A percentile compares a stretch with the other conserved stretches of the same genome.
phyloP scores from a whole-genome alignment of 179 eudicot genomes.

The Beta macrorhiza region DNA sequence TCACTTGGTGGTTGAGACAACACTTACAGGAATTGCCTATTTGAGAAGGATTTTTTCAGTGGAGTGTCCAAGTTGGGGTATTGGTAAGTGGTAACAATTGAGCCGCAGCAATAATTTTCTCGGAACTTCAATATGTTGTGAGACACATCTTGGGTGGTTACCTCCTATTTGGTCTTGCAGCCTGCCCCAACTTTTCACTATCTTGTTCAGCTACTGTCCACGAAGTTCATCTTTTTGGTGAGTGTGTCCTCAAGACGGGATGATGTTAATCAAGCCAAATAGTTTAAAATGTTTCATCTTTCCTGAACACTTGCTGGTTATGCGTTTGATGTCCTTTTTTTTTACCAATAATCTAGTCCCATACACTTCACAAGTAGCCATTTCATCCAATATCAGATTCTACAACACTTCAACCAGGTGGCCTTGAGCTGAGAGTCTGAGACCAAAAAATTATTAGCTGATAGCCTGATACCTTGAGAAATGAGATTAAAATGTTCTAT shows the following conservation, averaged over 20 bases:
- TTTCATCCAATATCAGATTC: neutral
- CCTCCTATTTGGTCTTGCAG: neutral
- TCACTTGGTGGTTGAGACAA: neutral
- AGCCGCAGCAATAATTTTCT: neutral
- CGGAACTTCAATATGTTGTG: neutral
- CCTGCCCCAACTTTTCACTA: neutral
- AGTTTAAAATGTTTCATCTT: neutral
- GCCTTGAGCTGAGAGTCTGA: too few relatives aligned
- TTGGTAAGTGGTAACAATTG: neutral
- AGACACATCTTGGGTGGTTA: neutral
- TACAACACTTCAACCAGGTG: too few relatives aligned
- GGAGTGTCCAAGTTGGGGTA: too few relatives aligned
- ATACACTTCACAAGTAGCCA: neutral
- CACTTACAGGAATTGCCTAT: neutral
- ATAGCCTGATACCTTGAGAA: too few relatives aligned
- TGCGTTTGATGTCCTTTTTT: neutral
- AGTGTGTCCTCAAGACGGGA: neutral
- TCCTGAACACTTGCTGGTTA: neutral
- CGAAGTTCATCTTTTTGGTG: neutral
- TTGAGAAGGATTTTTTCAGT: neutral
- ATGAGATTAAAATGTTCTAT: too few relatives aligned
- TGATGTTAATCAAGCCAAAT: neutral
- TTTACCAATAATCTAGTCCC: neutral
- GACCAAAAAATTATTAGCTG: too few relatives aligned
- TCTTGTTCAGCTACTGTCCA: neutral